Evolutionary conservation across 179 eudicot genomes (phyloP).

Genomic region (Corrigiola litoralis): DNA sequence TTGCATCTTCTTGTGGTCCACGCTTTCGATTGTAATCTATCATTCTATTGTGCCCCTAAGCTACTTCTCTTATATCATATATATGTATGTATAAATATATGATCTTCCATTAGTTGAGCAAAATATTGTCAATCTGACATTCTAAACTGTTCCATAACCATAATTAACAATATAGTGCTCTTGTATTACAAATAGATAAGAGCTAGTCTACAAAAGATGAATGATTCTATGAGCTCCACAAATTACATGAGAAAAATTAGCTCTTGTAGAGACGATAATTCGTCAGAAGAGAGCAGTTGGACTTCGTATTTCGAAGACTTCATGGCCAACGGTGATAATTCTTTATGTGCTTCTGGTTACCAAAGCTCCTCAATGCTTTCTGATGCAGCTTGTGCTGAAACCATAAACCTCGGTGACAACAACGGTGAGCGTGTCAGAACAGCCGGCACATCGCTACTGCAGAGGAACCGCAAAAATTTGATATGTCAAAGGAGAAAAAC

Average conservation of each 20-base stretch:
- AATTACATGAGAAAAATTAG: constrained; percentile 12
- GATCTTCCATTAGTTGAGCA: neutral
- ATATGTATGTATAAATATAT: too few relatives aligned
- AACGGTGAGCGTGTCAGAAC: too few relatives aligned
- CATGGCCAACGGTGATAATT: neutral
- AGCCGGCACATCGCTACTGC: too few relatives aligned
- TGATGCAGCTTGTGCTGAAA: neutral
- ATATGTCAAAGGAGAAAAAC: neutral
- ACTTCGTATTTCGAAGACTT: constrained; percentile 25
- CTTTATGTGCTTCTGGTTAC: neutral
- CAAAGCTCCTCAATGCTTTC: constrained; percentile 9
- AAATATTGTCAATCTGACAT: too few relatives aligned
- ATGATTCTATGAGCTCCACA: constrained; percentile 23
- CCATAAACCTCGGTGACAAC: neutral
- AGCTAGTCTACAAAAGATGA: neutral
- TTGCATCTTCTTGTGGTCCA: constrained; percentile 8
- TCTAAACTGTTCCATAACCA: too few relatives aligned
- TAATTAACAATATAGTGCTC: neutral
- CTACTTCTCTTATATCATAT: neutral
- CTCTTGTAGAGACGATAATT: neutral
- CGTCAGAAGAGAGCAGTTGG: constrained; percentile 30
- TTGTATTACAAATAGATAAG: too few relatives aligned
- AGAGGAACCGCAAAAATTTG: neutral
- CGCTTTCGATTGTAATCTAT: too few relatives aligned
- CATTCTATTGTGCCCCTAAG: neutral